Base-by-base conservation (phyloP, 2,329 filamentous ascomycete species). In the Cytospora piceicola region DNA sequence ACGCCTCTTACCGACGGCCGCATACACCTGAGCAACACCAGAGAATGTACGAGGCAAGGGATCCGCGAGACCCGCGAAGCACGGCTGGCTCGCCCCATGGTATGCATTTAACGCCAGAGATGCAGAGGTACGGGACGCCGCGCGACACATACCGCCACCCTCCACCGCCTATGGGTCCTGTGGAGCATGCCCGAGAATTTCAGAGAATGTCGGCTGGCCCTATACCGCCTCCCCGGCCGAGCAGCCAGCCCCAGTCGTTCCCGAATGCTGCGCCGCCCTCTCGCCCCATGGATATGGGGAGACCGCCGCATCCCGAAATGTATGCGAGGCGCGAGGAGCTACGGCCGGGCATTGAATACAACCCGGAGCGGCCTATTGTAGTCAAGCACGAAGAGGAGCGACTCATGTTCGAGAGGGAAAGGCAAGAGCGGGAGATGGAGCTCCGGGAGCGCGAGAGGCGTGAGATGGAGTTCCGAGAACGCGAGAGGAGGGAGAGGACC, bases 1-100 rank as follows among this genome's bases (percentile, higher is more conserved):
- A 90, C 67, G 80, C 79, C 60, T 82, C 84, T 6, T 90, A 85
- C 74, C 83, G 89, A 68, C 83, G 90, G 67, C 90, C 90, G 2
- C 88, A 91, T 65, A 93, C 90, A 0, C 90, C 90, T n/a, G 90
- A 93, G 54, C 66, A 67, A 49, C 87, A 88, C 67, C 80, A 83
- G 56, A 82, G 85, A 71, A 78, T 79, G 63, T 86, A 87, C 77
- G 81, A 87, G 65, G 57, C 73, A 63, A 71, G 79, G 70, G 75
- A 77, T 70, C 73, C 73, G 69, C 66, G 70, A 14, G 74, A 63
- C 22, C 11, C 63, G 22, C 55, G 77, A 29, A 76, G 77, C 68
- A 73, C 78, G 3, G 80, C 79, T 20, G 80, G 79, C 5, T 85
- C 85, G 17, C 83, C 83, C 7, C 78, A 83, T 70, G 78, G 77